Conservation (phyloP, 1,284 basidiomycete species). For the Puccinia coronata region DNA sequence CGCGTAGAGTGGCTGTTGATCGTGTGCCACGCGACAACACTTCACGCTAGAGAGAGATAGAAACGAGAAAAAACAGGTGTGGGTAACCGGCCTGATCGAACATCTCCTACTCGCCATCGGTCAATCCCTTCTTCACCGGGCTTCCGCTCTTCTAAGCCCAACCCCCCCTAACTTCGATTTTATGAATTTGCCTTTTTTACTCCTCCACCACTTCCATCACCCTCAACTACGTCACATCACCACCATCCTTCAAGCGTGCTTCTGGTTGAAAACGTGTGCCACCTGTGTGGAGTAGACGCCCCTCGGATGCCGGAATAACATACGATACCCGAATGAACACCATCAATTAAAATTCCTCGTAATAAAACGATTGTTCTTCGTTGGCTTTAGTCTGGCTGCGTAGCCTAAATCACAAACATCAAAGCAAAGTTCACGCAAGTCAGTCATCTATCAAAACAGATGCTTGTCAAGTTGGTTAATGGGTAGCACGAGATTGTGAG, state of each 20-base stretch:
- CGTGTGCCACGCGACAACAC: too few relatives aligned
- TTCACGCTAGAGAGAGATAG: background rate
- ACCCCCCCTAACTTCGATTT: background rate
- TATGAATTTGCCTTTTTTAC: background rate
- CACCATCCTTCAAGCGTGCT: background rate
- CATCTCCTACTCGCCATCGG: background rate
- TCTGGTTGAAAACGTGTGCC: background rate
- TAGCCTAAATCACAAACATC: background rate
- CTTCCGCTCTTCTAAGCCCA: background rate
- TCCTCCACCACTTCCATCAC: background rate
- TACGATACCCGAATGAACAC: background rate
- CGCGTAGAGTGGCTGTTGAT: too few relatives aligned
- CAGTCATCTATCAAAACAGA: background rate
- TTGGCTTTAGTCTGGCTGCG: slow-evolving; percentile 19
- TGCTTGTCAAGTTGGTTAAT: too few relatives aligned
- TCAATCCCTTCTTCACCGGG: background rate
- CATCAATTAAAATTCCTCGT: background rate
- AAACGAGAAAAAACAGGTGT: slow-evolving; percentile 7
- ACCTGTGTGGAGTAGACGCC: background rate
- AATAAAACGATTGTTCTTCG: background rate
- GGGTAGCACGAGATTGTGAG: too few relatives aligned
- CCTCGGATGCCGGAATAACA: background rate
- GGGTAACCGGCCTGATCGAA: slow-evolving; percentile 27
- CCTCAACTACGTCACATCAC: background rate
- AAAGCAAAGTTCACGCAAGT: background rate